phyloP scores from a whole-genome alignment of 2,329 filamentous ascomycete genomes.

The Penicillium sp. region DNA sequence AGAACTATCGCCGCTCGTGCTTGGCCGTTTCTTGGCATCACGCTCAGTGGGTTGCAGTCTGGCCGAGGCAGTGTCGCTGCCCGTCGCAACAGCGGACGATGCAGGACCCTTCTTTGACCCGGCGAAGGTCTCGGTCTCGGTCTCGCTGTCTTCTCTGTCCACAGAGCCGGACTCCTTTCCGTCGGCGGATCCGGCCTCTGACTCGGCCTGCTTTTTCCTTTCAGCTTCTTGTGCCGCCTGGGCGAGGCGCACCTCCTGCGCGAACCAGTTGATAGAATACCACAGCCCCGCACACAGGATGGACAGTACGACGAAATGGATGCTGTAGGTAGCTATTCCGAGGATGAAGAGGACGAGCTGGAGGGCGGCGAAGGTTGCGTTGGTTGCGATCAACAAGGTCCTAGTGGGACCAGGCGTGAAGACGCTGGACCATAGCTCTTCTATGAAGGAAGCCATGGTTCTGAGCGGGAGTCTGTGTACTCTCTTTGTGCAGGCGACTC shows the following conservation, averaged over 20 bases:
- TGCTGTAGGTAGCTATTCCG: conserved; percentile 77
- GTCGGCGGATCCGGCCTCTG: conserved; percentile 31
- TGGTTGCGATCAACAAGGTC: conserved; percentile 84
- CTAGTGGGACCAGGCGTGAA: conserved; percentile 91
- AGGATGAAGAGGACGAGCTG: conserved; percentile 77
- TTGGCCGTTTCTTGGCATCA: conserved; percentile 49
- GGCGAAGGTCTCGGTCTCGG: conserved; percentile 42
- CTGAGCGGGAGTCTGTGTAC: conserved; percentile 2
- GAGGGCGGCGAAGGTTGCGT: conserved; percentile 81
- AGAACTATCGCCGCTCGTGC: conserved; percentile 51
- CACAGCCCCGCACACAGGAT: conserved; percentile 78
- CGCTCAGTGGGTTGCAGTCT: conserved; percentile 54
- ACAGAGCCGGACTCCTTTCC: conserved; percentile 37
- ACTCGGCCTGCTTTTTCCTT: conserved; percentile 49
- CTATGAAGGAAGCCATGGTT: conserved; percentile 58
- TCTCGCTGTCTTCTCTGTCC: conserved; percentile 47
- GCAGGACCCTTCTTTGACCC: conserved; percentile 18
- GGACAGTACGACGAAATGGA: conserved; percentile 86
- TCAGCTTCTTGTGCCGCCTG: conserved; percentile 51
- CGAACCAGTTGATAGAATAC: conserved; percentile 98
- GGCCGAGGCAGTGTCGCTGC: conserved; percentile 23
- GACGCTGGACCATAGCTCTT: conserved; percentile 85
- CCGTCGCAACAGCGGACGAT: conserved; percentile 20
- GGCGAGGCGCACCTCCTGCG: conserved; percentile 61
- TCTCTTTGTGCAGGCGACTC: neutral